Conservation (phyloP, 805 yeast species). For the Lipomyces japonicus region DNA sequence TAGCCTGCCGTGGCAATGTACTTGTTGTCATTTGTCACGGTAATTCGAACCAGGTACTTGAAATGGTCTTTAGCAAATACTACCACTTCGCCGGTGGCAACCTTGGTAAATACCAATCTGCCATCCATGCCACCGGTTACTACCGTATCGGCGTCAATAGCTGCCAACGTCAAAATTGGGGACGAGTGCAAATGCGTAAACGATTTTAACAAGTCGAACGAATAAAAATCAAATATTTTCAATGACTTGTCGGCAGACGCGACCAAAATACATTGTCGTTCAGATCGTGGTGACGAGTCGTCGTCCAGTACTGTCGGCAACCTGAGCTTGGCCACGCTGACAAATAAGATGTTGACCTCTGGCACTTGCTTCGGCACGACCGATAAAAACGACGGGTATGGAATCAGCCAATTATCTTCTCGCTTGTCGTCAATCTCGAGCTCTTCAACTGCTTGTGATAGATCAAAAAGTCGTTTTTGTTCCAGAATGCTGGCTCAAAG, state of each 20-base stretch:
- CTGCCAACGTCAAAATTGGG: conserved; percentile 21
- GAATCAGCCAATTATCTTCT: conserved; percentile 21
- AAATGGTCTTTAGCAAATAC: conserved; percentile 39
- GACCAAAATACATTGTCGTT: conserved; percentile 22
- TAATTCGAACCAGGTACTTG: conserved; percentile 40
- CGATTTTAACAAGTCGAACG: conserved; percentile 16
- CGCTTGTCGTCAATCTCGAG: conserved; percentile 13
- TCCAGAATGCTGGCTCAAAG: conserved; percentile 21
- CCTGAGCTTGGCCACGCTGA: conserved; percentile 21
- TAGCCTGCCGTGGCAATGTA: conserved; percentile 41
- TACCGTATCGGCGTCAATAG: conserved; percentile 34
- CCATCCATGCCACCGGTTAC: conserved; percentile 57
- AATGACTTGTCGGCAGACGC: conserved; percentile 26
- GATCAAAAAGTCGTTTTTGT: conserved; percentile 25
- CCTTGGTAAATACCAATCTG: conserved; percentile 34
- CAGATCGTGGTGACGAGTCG: conserved; percentile 3
- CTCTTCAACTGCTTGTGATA: conserved; percentile 16
- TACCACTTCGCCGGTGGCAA: conserved; percentile 19
- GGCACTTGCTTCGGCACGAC: conserved; percentile 19
- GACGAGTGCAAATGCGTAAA: conserved; percentile 24
- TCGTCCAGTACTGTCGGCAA: conserved; percentile 18
- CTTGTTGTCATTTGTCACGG: conserved; percentile 37
- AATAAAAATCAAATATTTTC: conserved; percentile 24
- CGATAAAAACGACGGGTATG: conserved; percentile 20
- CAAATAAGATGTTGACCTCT: conserved; percentile 23